These are phyloP conservation scores for Neonectria magnoliae DNA, from an alignment of 2,329 filamentous ascomycete genomes.

Conservation along the genomic window DNA sequence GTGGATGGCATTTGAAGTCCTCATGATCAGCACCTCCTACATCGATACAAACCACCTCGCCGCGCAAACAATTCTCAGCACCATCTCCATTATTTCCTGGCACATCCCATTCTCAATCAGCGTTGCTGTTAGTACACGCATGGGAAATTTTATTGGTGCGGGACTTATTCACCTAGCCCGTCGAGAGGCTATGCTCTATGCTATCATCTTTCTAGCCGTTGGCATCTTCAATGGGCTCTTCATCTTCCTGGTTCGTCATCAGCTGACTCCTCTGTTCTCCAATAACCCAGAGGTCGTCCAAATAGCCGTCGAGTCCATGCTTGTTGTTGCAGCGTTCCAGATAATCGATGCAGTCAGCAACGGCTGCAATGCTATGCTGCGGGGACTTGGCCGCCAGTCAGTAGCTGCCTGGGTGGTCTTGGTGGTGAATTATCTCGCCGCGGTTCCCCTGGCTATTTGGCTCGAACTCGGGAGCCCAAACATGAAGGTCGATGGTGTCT, in stretches of 20 bases:
- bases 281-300: slow-evolving; percentile 9
- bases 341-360: slow-evolving; percentile 25
- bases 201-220: slow-evolving; percentile 45
- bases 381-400: slow-evolving; percentile 51
- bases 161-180: slow-evolving; percentile 46
- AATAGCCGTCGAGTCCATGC: slow-evolving; percentile 13
- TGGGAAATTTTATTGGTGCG: slow-evolving; percentile 55
- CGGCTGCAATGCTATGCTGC: slow-evolving; percentile 51
- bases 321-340: slow-evolving; percentile 17
- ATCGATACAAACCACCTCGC: slow-evolving; percentile 55
- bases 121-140: slow-evolving; percentile 54
- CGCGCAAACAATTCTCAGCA: slow-evolving; percentile 54
- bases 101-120: slow-evolving; percentile 56
- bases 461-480: slow-evolving; percentile 45
- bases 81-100: slow-evolving; percentile 53
- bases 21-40: slow-evolving; percentile 57
- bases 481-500: slow-evolving; percentile 38
- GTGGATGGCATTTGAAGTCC: slow-evolving; percentile 55
- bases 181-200: slow-evolving; percentile 46
- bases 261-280: slow-evolving; percentile 11
- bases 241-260: slow-evolving; percentile 16
- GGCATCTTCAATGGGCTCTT: slow-evolving; percentile 48
- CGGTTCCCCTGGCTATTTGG: slow-evolving; percentile 53
- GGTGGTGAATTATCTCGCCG: slow-evolving; percentile 49
- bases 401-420: slow-evolving; percentile 51